Conservation (phyloP, 2,329 filamentous ascomycete genomes). For the Claviceps quebecensis region DNA sequence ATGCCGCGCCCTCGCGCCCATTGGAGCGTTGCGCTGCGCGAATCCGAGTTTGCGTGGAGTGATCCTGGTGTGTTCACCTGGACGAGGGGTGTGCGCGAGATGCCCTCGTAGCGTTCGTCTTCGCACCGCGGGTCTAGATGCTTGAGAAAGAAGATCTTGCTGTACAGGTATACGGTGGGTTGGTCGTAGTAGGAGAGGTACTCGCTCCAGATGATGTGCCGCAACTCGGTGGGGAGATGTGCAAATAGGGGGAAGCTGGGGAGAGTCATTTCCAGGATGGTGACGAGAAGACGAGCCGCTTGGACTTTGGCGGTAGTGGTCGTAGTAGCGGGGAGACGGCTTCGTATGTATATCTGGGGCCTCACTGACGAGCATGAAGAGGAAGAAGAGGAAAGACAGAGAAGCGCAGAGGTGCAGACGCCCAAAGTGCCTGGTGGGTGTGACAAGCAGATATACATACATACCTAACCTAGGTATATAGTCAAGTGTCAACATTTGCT, state of each 20-base stretch:
- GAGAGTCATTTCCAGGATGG: neutral
- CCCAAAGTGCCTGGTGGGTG: no score
- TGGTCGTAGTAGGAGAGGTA: conserved; percentile 6
- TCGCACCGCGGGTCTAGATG: conserved; percentile 3
- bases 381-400: no score
- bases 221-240: conserved; percentile 14
- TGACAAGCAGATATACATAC: no score
- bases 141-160: conserved; percentile 7
- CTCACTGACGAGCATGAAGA: no score
- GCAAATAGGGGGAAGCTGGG: conserved; percentile 10
- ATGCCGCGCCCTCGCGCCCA: conserved; percentile 9
- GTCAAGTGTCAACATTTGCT: no score
- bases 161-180: conserved; percentile 10
- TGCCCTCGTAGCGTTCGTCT: conserved; percentile 1
- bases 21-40: conserved; percentile 7
- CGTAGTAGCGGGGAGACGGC: no score
- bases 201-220: conserved; percentile 12
- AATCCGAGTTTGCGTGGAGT: conserved; percentile 11
- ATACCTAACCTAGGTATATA: no score
- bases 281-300: no score
- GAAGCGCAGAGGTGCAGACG: no score
- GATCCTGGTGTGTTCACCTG: conserved; percentile 8
- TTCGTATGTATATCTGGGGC: no score
- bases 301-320: no score
- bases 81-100: conserved; percentile 5